Conservation (phyloP, 257 asterid species). For the Solanum chilense region DNA sequence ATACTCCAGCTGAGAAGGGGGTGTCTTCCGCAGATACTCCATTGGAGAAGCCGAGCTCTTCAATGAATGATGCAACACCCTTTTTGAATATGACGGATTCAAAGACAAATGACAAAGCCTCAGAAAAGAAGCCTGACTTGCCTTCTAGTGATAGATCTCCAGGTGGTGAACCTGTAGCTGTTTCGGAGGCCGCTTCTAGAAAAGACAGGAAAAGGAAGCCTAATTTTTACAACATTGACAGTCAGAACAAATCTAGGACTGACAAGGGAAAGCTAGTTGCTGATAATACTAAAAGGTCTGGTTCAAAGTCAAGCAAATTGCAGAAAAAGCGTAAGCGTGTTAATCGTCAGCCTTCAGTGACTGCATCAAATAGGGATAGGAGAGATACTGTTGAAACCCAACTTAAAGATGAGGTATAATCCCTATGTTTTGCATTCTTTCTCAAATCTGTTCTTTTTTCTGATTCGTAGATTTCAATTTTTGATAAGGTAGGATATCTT, state of each 20-base stretch:
- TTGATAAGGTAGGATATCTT: background rate
- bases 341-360: conserved; percentile 18
- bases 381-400: conserved; percentile 18
- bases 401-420: conserved; percentile 50
- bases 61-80: conserved; percentile 22
- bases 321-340: conserved; percentile 24
- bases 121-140: conserved; percentile 20
- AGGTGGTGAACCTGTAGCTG: conserved; percentile 19
- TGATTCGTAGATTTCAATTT: background rate
- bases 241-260: conserved; percentile 31
- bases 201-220: conserved; percentile 41
- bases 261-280: conserved; percentile 30
- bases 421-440: conserved; percentile 1
- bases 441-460: background rate
- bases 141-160: conserved; percentile 26
- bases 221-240: conserved; percentile 7
- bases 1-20: background rate
- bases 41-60: conserved; percentile 3
- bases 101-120: conserved; percentile 16
- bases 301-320: conserved; percentile 21
- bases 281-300: conserved; percentile 10
- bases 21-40: conserved; percentile 1
- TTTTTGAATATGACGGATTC: conserved; percentile 24
- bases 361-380: conserved; percentile 10
- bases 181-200: conserved; percentile 24